Conservation (phyloP, 2,329 filamentous ascomycete genomes). For the Diaporthe citrichinensis region DNA sequence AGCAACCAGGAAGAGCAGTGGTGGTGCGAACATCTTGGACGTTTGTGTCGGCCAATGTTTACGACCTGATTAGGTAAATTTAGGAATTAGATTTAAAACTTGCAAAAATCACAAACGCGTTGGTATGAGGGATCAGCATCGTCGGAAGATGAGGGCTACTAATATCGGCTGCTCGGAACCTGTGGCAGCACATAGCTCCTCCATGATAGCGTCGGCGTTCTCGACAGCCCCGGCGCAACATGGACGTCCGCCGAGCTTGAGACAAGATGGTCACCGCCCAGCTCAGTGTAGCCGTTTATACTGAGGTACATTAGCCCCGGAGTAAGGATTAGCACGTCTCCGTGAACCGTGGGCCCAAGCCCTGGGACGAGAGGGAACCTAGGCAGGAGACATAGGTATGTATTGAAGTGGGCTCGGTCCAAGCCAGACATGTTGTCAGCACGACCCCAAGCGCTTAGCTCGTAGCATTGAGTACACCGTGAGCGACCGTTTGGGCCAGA, state of each 20-base stretch:
- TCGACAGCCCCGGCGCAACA: conserved; percentile 7
- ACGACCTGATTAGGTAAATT: background rate
- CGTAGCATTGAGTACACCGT: background rate
- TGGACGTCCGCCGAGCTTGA: conserved; percentile 21
- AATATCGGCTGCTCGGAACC: background rate
- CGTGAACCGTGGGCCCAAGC: background rate
- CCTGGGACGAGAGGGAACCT: background rate
- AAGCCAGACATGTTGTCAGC: background rate
- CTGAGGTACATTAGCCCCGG: background rate
- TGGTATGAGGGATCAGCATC: background rate
- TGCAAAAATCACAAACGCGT: background rate
- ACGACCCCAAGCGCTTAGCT: background rate
- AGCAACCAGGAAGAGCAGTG: background rate
- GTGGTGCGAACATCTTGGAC: background rate
- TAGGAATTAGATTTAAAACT: background rate
- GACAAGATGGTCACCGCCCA: background rate
- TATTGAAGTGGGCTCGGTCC: background rate
- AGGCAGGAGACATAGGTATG: background rate
- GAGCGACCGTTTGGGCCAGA: background rate
- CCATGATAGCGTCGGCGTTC: background rate
- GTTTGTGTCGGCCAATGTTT: background rate
- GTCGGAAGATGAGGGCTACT: conserved; percentile 1
- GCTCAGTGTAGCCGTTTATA: background rate
- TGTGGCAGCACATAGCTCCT: background rate
- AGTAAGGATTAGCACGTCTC: background rate